phyloP scores from a whole-genome alignment of 2,329 filamentous ascomycete species.

The Aspergillus sp. region DNA sequence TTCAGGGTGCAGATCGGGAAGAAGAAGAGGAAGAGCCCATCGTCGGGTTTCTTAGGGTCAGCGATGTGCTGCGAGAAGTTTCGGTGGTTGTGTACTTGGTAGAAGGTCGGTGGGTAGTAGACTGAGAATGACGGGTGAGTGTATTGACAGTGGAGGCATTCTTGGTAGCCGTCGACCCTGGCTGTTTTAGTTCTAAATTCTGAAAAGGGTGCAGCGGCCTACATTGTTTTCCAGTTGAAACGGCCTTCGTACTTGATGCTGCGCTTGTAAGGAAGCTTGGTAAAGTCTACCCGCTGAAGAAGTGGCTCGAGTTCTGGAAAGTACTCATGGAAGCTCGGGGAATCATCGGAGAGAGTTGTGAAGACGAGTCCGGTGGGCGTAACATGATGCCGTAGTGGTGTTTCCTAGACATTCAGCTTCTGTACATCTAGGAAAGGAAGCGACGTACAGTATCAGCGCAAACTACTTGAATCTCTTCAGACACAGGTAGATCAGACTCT shows the following conservation, averaged over 20 bases:
- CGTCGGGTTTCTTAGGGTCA: conserved; percentile 56
- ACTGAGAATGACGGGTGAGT: conserved; percentile 61
- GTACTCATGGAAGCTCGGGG: conserved; percentile 57
- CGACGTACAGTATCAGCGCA: conserved; percentile 37
- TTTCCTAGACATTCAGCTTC: conserved; percentile 19
- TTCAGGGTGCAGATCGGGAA: conserved; percentile 62
- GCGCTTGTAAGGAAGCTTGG: conserved; percentile 55
- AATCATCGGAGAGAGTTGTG: conserved; percentile 53
- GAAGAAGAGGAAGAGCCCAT: conserved; percentile 62
- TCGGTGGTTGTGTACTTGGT: conserved; percentile 58
- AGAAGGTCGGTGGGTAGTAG: conserved; percentile 60
- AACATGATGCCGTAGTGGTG: conserved; percentile 42
- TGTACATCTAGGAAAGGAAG: not conserved
- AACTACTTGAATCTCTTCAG: conserved; percentile 47
- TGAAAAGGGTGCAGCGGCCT: conserved; percentile 5
- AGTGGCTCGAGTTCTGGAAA: conserved; percentile 58
- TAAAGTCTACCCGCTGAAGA: conserved; percentile 58
- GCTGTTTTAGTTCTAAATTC: not conserved
- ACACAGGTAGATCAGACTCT: conserved; percentile 30
- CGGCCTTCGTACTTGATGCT: conserved; percentile 60
- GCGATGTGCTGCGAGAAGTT: conserved; percentile 63
- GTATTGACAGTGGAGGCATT: conserved; percentile 64
- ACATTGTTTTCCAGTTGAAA: conserved; percentile 66
- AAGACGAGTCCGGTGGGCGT: conserved; percentile 60
- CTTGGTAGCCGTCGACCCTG: conserved; percentile 62